Evolutionary conservation across 2,329 filamentous ascomycete genomes (phyloP).

Genomic region (Aspergillus sp.): DNA sequence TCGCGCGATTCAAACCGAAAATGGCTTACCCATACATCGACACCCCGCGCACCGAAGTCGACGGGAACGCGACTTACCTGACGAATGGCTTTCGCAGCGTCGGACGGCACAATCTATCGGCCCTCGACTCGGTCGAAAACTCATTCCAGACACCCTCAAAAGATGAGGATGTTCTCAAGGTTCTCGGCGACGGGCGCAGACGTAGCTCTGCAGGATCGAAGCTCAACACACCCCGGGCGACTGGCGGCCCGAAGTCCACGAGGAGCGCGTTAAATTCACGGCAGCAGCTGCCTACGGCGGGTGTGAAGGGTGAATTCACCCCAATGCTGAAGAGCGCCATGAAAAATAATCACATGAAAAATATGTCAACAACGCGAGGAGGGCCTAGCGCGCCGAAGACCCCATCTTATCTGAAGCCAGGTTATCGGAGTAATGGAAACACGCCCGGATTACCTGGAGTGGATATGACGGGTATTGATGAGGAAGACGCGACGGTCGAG

Average conservation of each 20-base stretch:
- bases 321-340: slow-evolving; percentile 80
- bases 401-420: slow-evolving; percentile 63
- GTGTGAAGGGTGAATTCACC: slow-evolving; percentile 76
- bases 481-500: slow-evolving; percentile 62
- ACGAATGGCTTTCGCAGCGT: slow-evolving; percentile 61
- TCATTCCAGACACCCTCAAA: slow-evolving; percentile 82
- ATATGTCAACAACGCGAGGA: slow-evolving; percentile 63
- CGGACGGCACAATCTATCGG: slow-evolving; percentile 41
- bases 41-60: slow-evolving; percentile 76
- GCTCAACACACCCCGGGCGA: slow-evolving; percentile 72
- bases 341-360: slow-evolving; percentile 62
- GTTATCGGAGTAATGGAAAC: slow-evolving; percentile 66
- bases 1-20: slow-evolving; percentile 28
- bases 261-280: slow-evolving; percentile 63
- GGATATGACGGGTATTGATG: slow-evolving; percentile 68
- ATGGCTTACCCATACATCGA: slow-evolving; percentile 74
- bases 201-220: slow-evolving; percentile 55
- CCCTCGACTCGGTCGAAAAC: slow-evolving; percentile 79
- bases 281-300: slow-evolving; percentile 67
- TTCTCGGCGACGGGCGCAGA: slow-evolving; percentile 64
- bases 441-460: slow-evolving; percentile 72
- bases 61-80: slow-evolving; percentile 81
- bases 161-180: slow-evolving; percentile 72
- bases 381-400: slow-evolving; percentile 60
- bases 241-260: slow-evolving; percentile 51